phyloP scores from a whole-genome alignment of 139 green algal genomes.

The Coccomyxa sp. region DNA sequence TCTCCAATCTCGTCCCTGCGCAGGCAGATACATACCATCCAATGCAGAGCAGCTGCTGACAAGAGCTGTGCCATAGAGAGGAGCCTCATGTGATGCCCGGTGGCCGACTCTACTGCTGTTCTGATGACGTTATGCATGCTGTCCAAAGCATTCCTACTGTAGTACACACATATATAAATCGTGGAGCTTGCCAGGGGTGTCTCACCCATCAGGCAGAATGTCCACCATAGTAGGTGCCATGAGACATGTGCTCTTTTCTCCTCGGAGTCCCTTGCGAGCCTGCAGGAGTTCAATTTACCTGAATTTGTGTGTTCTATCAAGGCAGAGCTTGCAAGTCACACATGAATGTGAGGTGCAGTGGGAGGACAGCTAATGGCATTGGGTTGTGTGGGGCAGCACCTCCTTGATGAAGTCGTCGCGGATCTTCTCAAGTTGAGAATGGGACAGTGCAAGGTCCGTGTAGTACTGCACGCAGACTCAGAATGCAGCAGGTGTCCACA shows the following conservation, averaged over 20 bases:
- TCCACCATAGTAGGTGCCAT: slow-evolving; percentile 57
- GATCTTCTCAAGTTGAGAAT: background rate
- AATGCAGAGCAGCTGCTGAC: background rate
- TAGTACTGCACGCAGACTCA: too few species aligned
- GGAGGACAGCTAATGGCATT: too few species aligned
- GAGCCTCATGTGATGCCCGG: background rate
- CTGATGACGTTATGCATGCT: background rate
- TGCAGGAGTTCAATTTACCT: too few species aligned
- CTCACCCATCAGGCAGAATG: slow-evolving; percentile 32
- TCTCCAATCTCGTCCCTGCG: slow-evolving; percentile 60
- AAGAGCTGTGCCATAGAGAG: background rate
- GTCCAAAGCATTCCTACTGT: background rate
- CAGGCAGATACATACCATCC: background rate
- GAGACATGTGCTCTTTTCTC: slow-evolving; percentile 21
- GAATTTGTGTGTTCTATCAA: background rate
- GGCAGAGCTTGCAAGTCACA: background rate
- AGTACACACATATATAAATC: background rate
- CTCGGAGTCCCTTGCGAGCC: background rate
- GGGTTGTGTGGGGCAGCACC: background rate
- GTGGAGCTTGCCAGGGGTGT: background rate
- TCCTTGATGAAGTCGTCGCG: background rate
- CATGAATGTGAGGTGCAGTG: background rate
- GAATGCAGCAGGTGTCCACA: too few species aligned
- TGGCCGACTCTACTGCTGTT: background rate
- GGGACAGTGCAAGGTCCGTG: background rate